Percentiles rank a stretch among this genome's conserved stretches.
Evolutionary conservation across 805 yeast genomes (phyloP).

Genomic region (Barnettozyma pratensis): DNA sequence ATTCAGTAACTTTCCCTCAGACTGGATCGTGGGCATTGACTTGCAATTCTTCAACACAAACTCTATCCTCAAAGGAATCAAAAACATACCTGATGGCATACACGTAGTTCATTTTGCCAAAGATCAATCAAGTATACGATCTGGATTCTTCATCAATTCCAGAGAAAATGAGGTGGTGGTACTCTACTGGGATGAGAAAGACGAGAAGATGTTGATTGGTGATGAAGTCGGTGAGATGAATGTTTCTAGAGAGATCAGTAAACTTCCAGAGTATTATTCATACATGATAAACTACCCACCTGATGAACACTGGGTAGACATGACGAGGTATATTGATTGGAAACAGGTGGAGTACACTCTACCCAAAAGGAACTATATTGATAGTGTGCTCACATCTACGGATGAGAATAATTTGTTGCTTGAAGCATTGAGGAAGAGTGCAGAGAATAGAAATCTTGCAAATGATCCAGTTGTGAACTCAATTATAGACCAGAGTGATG

Average conservation of each 20-base stretch:
- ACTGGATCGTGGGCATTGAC: constrained; percentile 43
- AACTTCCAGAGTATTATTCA: constrained; percentile 29
- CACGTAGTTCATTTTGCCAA: constrained; percentile 53
- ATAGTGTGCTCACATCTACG: constrained; percentile 44
- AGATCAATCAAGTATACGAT: constrained; percentile 30
- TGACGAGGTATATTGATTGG: constrained; percentile 22
- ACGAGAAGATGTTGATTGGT: constrained; percentile 27
- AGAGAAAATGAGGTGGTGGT: constrained; percentile 30
- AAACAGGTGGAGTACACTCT: constrained; percentile 25
- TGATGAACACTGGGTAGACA: constrained; percentile 24
- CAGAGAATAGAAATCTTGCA: constrained; percentile 21
- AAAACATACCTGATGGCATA: constrained; percentile 42
- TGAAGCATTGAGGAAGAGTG: constrained; percentile 31
- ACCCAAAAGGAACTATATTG: constrained; percentile 24
- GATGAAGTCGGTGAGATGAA: constrained; percentile 29
- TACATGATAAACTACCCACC: constrained; percentile 39
- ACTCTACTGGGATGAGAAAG: constrained; percentile 33
- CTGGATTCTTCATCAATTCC: constrained; percentile 36
- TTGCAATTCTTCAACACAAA: constrained; percentile 41
- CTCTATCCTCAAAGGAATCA: constrained; percentile 42
- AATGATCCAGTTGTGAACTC: constrained; percentile 29
- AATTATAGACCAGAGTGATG: constrained; percentile 27
- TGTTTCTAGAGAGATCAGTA: constrained; percentile 22
- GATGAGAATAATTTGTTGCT: constrained; percentile 41
- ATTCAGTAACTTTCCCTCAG: constrained; percentile 28